Percentiles rank a stretch among this genome's conserved stretches.
Conservation (phyloP, 441 rosid genomes). For the Cnidoscolus chayamansa region DNA sequence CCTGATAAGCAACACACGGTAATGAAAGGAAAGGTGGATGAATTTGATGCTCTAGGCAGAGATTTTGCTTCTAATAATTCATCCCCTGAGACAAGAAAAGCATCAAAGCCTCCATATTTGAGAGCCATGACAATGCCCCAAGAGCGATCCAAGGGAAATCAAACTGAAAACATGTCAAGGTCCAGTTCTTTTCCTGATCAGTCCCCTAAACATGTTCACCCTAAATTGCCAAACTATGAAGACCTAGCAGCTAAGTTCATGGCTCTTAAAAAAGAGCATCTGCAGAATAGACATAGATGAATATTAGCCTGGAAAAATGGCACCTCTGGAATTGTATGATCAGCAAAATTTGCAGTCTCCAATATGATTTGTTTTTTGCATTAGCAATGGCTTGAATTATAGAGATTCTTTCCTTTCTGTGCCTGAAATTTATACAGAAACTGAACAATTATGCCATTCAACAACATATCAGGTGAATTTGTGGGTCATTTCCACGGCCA, state of each 20-base stretch:
- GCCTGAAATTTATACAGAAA: too few species aligned
- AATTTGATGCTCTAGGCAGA: constrained; percentile 17
- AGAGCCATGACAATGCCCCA: constrained; percentile 62
- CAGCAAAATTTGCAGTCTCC: too few species aligned
- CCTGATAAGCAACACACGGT: constrained; percentile 12
- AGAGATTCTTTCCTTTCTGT: too few species aligned
- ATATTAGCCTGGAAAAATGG: too few species aligned
- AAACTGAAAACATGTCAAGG: constrained; percentile 26
- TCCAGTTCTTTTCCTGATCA: constrained; percentile 40
- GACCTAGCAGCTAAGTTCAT: constrained; percentile 60
- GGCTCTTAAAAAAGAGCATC: constrained; percentile 55
- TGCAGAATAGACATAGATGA: constrained; percentile 21
- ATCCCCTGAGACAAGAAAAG: constrained; percentile 12
- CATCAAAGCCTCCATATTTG: constrained; percentile 25
- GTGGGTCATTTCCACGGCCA: too few species aligned
- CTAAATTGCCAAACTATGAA: constrained; percentile 79
- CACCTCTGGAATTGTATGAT: too few species aligned
- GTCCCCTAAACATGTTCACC: constrained; percentile 67
- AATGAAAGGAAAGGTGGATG: neutral
- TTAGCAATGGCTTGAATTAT: too few species aligned
- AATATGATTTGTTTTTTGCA: too few species aligned
- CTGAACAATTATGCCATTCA: too few species aligned
- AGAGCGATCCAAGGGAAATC: constrained; percentile 35
- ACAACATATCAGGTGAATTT: too few species aligned
- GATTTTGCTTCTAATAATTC: constrained; percentile 3